Evolutionary conservation across 495 filamentous ascomycete genomes (phyloP).

Genomic region (Pseudevernia furfuracea): DNA sequence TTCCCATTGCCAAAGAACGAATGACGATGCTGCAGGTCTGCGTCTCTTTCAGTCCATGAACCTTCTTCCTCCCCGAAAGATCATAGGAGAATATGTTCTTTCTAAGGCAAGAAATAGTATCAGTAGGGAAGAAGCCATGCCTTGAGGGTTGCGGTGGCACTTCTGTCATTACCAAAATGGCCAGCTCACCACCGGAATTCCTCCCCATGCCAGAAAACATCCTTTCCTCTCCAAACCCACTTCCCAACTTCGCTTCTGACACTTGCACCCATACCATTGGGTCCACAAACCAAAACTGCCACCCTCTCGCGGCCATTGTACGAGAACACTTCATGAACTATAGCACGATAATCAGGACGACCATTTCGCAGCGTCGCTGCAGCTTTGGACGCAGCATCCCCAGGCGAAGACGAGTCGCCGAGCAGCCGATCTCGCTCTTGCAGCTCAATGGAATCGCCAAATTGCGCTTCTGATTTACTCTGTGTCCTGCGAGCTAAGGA

Average conservation of each 20-base stretch:
- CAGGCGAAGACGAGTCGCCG: not conserved
- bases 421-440: conserved; percentile 14
- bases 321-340: conserved; percentile 20
- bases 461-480: not conserved
- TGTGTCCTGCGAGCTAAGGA: not conserved
- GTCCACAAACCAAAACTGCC: conserved; percentile 26
- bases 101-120: not conserved
- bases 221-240: conserved; percentile 23
- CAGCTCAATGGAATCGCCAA: conserved; percentile 20
- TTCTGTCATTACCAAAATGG: not conserved
- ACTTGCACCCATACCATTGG: conserved; percentile 23
- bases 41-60: not conserved
- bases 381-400: not conserved
- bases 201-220: conserved; percentile 28
- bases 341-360: conserved; percentile 16
- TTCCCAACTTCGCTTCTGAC: conserved; percentile 22
- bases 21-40: too few species aligned
- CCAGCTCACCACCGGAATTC: conserved; percentile 26
- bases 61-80: not conserved
- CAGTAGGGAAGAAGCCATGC: not conserved
- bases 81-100: not conserved
- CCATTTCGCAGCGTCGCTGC: not conserved
- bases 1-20: not conserved
- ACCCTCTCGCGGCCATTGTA: conserved; percentile 10
- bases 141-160: not conserved